Evolutionary conservation across 805 yeast species (phyloP).

Genomic region (Lipomyces orientalis): DNA sequence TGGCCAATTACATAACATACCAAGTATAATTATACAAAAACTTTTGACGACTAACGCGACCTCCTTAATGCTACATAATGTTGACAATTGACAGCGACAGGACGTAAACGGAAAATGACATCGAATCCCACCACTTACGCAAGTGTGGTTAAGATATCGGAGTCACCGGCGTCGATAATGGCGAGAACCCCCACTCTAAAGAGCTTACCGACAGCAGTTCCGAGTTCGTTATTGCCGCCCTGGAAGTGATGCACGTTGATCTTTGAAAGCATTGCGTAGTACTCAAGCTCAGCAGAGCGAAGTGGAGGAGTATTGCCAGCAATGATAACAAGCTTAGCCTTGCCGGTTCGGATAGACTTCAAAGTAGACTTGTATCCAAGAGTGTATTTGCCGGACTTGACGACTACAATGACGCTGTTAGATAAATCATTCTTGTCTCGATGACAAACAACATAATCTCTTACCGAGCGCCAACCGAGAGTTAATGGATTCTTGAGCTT

Average conservation of each 20-base stretch:
- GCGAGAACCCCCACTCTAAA: constrained; percentile 99
- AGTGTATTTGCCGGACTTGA: constrained; percentile 99
- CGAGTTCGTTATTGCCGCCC: constrained; percentile 40
- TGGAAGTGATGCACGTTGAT: constrained; percentile 92
- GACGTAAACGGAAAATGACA: neutral
- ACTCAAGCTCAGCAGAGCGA: constrained; percentile 99
- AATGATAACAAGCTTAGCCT: constrained; percentile 96
- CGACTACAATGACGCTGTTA: constrained; percentile 51
- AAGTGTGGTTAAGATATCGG: constrained; percentile 77
- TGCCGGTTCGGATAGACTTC: constrained; percentile 98
- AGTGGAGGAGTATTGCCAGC: constrained; percentile 99
- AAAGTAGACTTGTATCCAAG: constrained; percentile 99
- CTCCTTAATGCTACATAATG: neutral
- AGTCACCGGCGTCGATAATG: constrained; percentile 98
- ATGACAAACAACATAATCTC: neutral
- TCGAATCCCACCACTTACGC: constrained; percentile 20
- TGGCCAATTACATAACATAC: neutral
- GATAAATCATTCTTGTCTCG: neutral
- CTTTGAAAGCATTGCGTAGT: constrained; percentile 99
- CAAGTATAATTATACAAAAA: constrained; percentile 6
- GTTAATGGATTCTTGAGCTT: constrained; percentile 92
- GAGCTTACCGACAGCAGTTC: constrained; percentile 98
- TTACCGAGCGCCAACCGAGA: constrained; percentile 85
- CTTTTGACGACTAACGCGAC: constrained; percentile 3
- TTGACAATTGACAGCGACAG: neutral